Evolutionary conservation across 129 eudicot species (phyloP).

Genomic region (Tagetes erecta): DNA sequence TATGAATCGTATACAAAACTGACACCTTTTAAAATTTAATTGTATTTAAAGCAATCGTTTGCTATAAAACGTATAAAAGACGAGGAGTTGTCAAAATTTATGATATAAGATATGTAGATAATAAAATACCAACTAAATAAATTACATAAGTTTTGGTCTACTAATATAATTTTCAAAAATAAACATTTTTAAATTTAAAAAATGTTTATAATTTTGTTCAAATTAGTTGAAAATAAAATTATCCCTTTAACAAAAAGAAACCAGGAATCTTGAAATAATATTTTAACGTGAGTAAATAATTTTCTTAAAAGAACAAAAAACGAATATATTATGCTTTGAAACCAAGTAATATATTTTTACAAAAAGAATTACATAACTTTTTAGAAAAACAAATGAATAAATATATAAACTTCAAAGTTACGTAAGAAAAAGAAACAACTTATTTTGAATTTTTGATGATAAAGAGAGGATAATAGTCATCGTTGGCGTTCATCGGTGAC

Average conservation of each 20-base stretch:
- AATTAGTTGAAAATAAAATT: not conserved
- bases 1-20: too few species aligned
- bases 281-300: not conserved
- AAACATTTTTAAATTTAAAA: too few species aligned
- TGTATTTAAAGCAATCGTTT: too few species aligned
- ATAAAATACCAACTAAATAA: too few species aligned
- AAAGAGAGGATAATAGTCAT: too few species aligned
- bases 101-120: too few species aligned
- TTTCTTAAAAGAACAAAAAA: not conserved
- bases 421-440: not conserved
- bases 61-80: too few species aligned
- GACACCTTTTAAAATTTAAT: too few species aligned
- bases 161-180: too few species aligned
- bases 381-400: not conserved
- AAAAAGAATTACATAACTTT: not conserved
- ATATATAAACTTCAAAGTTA: not conserved
- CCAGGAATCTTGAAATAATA: not conserved
- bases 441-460: not conserved
- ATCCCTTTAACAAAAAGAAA: not conserved
- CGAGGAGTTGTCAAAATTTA: too few species aligned
- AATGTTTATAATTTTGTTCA: not conserved
- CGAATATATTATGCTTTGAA: slow-evolving; percentile 7
- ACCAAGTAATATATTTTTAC: not conserved
- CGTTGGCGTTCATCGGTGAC: slow-evolving; percentile 14
- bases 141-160: too few species aligned